Evolutionary conservation across 2,329 filamentous ascomycete genomes (phyloP).

Genomic region (Nothophoma quercina): DNA sequence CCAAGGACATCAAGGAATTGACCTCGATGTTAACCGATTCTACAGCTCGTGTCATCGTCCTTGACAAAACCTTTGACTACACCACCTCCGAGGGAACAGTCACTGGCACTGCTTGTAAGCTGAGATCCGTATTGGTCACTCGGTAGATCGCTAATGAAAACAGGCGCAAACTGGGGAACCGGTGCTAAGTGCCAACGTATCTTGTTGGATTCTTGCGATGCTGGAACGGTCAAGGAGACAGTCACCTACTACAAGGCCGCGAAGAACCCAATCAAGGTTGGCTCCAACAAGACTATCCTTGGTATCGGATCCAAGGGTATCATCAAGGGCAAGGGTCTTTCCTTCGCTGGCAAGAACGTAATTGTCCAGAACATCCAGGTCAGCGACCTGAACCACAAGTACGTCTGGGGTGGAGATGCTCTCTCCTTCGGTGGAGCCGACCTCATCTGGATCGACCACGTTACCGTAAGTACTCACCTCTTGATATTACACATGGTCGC

Average conservation of each 20-base stretch:
- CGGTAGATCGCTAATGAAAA: no score
- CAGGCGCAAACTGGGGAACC: constrained; percentile 24
- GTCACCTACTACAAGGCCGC: constrained; percentile 44
- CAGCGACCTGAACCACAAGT: constrained; percentile 46
- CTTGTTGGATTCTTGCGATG: constrained; percentile 28
- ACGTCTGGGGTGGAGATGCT: constrained; percentile 50
- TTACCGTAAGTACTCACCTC: constrained; percentile 10
- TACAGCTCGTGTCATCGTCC: constrained; percentile 46
- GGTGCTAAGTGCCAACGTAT: constrained; percentile 22
- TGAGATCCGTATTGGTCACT: not conserved
- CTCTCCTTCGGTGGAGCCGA: constrained; percentile 41
- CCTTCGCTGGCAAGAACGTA: constrained; percentile 44
- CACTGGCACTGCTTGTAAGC: constrained; percentile 21
- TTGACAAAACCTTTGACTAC: constrained; percentile 40
- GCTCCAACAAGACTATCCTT: constrained; percentile 52
- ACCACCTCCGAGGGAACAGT: constrained; percentile 30
- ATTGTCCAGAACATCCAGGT: constrained; percentile 51
- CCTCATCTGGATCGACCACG: constrained; percentile 45
- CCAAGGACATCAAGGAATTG: constrained; percentile 21
- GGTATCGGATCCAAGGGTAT: constrained; percentile 49
- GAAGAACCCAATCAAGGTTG: constrained; percentile 40
- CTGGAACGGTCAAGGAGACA: constrained; percentile 10
- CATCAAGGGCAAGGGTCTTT: constrained; percentile 52
- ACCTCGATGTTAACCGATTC: constrained; percentile 34
- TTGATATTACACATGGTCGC: not conserved